Evolutionary conservation across 2,329 filamentous ascomycete species (phyloP), one percentile per base, ranked within the genome.

Genomic region (Herpomyces periplanetae): DNA sequence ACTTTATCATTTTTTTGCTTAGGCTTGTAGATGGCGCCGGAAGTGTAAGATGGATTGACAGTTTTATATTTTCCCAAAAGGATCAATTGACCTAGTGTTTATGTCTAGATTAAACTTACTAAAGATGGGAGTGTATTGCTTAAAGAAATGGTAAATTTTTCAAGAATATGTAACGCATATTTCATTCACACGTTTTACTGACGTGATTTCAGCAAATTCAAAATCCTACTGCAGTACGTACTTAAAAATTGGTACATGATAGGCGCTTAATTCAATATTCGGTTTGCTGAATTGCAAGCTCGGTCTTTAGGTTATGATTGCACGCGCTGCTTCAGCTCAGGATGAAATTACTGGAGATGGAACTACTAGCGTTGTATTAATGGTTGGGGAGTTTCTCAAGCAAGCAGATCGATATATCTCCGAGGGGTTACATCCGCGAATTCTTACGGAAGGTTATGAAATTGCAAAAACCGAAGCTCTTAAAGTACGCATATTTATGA

Each of bases 341-440:
- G 80, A 96, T 40, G 80, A 96, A 34, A 96, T 96, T 31, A 85
- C 69, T 31, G 80, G 80, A 34, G 80, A 96, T 40, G 80, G 80
- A 34, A 96, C 80, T 31, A 96, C 80, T 16, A 88, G 71, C 17
- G 75, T 88, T 12, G 80, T 96, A 20, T 45, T 96, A 31, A 45
- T 91, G 37, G 73, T 96, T 19, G 80, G 80, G 38, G 80, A 96
- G 47, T 56, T 96, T 24, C 45, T 96, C 35, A 96, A 91, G 52
- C 80, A 96, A 47, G 80, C 80, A 24, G 66, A 91, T 39, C 57
- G 80, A 39, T 71, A 85, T 40, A 91, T 96, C 34, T 59, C 65
- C 6, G 80, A 96, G 42, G 80, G 80, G n/a, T 49, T 96, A 27
- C 80, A 96, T 42, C 80, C 80, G 18, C 55, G 80, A 31, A 71